Evolutionary conservation across 345 rosid species (phyloP).

Genomic region (Luvunga scandens): DNA sequence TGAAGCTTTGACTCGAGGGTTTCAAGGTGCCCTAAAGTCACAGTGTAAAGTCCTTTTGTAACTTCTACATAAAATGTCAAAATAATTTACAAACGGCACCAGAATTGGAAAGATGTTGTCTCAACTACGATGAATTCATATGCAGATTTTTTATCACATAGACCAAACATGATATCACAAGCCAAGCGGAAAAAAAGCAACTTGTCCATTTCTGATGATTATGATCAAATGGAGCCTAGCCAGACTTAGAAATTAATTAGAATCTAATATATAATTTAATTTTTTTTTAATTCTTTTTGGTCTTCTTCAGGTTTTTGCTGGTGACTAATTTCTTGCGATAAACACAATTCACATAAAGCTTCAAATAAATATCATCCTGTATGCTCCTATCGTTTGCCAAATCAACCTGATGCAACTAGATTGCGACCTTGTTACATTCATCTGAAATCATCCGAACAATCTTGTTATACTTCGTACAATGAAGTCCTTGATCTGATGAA

Average conservation of each 20-base stretch:
- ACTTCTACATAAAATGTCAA: not conserved
- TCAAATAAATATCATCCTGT: too few species aligned
- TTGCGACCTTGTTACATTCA: not conserved
- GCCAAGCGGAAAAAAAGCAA: not conserved
- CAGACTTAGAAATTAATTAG: too few species aligned
- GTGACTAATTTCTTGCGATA: not conserved
- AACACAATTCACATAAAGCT: too few species aligned
- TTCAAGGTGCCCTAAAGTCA: not conserved
- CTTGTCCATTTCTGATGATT: too few species aligned
- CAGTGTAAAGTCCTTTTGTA: too few species aligned
- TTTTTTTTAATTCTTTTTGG: not conserved
- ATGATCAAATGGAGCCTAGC: too few species aligned
- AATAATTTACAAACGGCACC: not conserved
- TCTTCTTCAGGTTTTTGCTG: not conserved
- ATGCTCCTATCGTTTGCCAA: not conserved
- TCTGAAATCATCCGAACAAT: constrained; percentile 18
- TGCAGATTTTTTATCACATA: not conserved
- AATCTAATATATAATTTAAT: not conserved
- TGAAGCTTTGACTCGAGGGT: not conserved
- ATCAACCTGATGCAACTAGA: not conserved
- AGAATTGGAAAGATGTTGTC: not conserved
- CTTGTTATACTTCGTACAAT: constrained; percentile 20
- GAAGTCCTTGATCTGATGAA: constrained; percentile 23
- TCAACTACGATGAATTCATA: not conserved
- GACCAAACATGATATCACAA: not conserved